Conservation (phyloP, 768 basidiomycete species). For the Austroboletus eburneus region DNA sequence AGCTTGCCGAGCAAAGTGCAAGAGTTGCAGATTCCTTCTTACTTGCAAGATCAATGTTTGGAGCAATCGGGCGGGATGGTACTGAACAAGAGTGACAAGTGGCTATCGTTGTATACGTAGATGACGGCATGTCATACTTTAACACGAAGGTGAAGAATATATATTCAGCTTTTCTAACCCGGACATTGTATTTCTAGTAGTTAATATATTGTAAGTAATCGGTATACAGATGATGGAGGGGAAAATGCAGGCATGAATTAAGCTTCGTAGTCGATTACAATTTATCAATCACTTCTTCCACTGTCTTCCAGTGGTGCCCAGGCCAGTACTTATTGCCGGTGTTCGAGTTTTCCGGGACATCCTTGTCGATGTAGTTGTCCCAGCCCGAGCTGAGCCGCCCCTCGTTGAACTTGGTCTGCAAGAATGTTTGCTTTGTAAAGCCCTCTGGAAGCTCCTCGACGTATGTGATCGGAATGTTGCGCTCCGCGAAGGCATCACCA, state of each 20-base stretch:
- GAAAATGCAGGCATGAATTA: not conserved
- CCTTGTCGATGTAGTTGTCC: slow-evolving; percentile 28
- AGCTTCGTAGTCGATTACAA: slow-evolving; percentile 12
- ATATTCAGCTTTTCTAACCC: too few species aligned
- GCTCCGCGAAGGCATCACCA: slow-evolving; percentile 26
- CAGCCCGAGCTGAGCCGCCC: slow-evolving; percentile 34
- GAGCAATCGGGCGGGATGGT: slow-evolving; percentile 27
- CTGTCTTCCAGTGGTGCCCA: slow-evolving; percentile 31
- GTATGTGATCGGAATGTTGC: slow-evolving; percentile 16
- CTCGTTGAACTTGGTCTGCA: slow-evolving; percentile 27
- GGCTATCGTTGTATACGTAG: slow-evolving; percentile 18
- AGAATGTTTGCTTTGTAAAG: slow-evolving; percentile 26
- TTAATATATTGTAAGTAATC: not conserved
- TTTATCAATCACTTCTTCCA: slow-evolving; percentile 25
- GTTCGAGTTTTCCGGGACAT: slow-evolving; percentile 27
- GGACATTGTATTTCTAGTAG: not conserved
- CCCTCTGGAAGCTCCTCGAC: slow-evolving; percentile 28
- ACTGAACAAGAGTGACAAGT: slow-evolving; percentile 13
- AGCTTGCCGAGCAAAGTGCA: slow-evolving; percentile 34
- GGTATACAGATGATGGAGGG: slow-evolving; percentile 1
- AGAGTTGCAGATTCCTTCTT: slow-evolving; percentile 32
- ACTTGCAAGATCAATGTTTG: slow-evolving; percentile 32
- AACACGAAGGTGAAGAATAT: too few species aligned
- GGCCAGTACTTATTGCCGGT: slow-evolving; percentile 32
- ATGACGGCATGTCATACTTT: too few species aligned